These are phyloP conservation scores for Bolboschoenus planiculmis DNA, from an alignment of 176 grass and related monocot genomes.

Conservation along the genomic window DNA sequence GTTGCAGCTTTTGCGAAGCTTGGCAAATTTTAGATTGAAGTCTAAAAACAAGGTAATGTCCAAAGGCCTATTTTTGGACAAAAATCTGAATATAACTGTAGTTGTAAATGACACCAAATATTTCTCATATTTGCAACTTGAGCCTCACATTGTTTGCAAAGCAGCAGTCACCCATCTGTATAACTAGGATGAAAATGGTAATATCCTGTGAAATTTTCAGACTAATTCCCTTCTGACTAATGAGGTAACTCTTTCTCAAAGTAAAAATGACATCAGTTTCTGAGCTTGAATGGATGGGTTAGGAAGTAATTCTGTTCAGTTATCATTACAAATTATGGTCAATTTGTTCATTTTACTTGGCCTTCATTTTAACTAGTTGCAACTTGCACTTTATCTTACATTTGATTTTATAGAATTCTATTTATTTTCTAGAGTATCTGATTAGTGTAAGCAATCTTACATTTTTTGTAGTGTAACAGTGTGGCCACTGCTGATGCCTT, in stretches of 20 bases:
- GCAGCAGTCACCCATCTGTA: not conserved
- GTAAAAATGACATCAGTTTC: not conserved
- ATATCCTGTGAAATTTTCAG: not conserved
- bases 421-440: not conserved
- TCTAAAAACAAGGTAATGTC: slow-evolving; percentile 51
- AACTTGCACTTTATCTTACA: not conserved
- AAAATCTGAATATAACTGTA: not conserved
- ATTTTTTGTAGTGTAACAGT: slow-evolving; percentile 42
- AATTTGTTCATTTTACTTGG: not conserved
- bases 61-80: not conserved
- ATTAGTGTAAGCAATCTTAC: not conserved
- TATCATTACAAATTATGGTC: not conserved
- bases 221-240: not conserved
- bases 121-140: not conserved
- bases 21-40: slow-evolving; percentile 53
- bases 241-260: not conserved
- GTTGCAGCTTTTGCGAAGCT: slow-evolving; percentile 49
- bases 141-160: not conserved
- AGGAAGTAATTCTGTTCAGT: not conserved
- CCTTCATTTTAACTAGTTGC: not conserved
- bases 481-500: slow-evolving; percentile 41
- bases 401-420: not conserved
- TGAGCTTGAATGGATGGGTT: not conserved
- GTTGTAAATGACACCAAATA: not conserved
- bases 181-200: not conserved